phyloP scores from a whole-genome alignment of 2,329 filamentous ascomycete species.

The Hawksworthiomyces lignivorus region DNA sequence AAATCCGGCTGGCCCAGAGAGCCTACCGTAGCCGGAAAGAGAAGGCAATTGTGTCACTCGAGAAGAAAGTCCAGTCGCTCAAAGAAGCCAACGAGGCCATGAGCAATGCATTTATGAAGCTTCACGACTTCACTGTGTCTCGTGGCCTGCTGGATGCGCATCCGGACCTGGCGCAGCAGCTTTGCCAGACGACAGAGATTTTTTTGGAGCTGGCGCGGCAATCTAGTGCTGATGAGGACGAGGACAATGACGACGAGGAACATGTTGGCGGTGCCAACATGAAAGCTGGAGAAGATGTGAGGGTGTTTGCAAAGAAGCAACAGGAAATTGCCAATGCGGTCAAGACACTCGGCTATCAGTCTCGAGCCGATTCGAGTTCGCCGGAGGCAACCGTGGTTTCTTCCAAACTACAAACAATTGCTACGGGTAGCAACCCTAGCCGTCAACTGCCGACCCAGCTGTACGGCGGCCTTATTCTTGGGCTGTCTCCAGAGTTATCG shows the following conservation, averaged over 20 bases:
- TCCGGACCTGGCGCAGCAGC: conserved; percentile 48
- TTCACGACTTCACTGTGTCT: conserved; percentile 54
- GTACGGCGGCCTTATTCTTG: conserved; percentile 22
- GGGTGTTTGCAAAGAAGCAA: conserved; percentile 1
- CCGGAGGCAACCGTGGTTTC: no score
- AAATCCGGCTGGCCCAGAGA: conserved; percentile 79
- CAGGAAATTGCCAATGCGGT: conserved; percentile 4
- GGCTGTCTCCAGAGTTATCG: conserved; percentile 17
- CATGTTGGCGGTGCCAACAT: neutral
- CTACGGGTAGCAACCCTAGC: no score
- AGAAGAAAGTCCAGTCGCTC: conserved; percentile 62
- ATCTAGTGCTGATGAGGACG: conserved; percentile 31
- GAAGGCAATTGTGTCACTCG: conserved; percentile 65
- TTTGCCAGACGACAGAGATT: conserved; percentile 49
- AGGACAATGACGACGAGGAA: conserved; percentile 18
- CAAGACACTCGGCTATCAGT: conserved; percentile 8
- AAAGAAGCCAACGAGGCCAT: conserved; percentile 64
- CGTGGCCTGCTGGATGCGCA: conserved; percentile 50
- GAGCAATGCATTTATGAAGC: conserved; percentile 59
- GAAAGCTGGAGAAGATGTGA: no score
- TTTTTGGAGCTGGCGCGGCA: conserved; percentile 49
- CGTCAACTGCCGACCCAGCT: no score
- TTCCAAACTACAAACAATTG: no score
- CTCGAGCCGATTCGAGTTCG: conserved; percentile 12
- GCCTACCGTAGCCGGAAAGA: conserved; percentile 84